phyloP scores from a whole-genome alignment of 2,329 filamentous ascomycete species.

The Microascus cirrosus region DNA sequence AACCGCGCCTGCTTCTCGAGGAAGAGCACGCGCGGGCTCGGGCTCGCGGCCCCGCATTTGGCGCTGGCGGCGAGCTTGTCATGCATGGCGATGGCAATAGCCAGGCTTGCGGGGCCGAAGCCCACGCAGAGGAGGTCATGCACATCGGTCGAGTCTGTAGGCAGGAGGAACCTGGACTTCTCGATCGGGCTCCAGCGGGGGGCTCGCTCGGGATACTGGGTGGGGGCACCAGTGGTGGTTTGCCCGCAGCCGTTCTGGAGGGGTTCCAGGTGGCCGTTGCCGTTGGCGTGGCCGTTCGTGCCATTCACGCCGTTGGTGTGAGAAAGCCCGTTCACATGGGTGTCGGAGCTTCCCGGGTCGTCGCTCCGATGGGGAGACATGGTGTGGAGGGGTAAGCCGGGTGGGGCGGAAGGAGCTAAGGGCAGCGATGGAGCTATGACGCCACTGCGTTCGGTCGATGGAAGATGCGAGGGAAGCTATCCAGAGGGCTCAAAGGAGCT shows the following conservation, averaged over 20 bases:
- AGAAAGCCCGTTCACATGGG: not conserved
- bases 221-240: not conserved
- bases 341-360: constrained; percentile 8
- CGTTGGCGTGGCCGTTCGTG: not conserved
- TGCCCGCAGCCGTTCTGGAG: not conserved
- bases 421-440: not conserved
- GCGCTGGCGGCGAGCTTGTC: constrained; percentile 53
- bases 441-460: not conserved
- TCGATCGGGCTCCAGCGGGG: constrained; percentile 3
- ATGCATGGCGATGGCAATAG: constrained; percentile 80
- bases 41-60: constrained; percentile 21
- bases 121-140: constrained; percentile 85
- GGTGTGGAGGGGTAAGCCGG: not conserved
- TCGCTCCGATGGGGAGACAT: constrained; percentile 6
- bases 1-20: constrained; percentile 77
- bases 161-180: constrained; percentile 31
- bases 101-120: constrained; percentile 84
- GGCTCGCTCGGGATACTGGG: not conserved
- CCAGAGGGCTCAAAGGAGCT: too few relatives aligned
- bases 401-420: not conserved
- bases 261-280: constrained; percentile 1
- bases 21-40: constrained; percentile 65
- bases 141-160: constrained; percentile 48
- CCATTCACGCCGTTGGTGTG: constrained; percentile 12
- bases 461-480: not conserved